A percentile compares a stretch with the other conserved stretches of the same genome.
These are phyloP conservation scores for Metschnikowia colocasiae DNA, from an alignment of 805 yeast species.

Conservation along the genomic window DNA sequence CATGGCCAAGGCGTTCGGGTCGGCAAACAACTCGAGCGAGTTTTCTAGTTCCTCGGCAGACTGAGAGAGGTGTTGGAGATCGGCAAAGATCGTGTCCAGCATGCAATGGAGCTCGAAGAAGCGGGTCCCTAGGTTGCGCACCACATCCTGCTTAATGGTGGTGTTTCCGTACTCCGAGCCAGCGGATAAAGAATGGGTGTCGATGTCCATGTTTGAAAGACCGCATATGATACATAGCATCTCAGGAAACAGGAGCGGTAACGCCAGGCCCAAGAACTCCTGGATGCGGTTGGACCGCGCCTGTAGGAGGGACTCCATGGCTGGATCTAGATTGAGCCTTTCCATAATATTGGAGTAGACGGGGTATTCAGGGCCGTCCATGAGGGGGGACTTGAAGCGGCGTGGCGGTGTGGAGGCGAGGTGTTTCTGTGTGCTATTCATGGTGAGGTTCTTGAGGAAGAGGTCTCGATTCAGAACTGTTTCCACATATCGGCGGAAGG, in stretches of 20 bases:
- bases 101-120: conserved; percentile 23
- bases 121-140: conserved; percentile 27
- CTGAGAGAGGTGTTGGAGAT: conserved; percentile 27
- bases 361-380: not conserved
- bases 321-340: conserved; percentile 9
- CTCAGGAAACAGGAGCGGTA: conserved; percentile 26
- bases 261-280: conserved; percentile 24
- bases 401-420: not conserved
- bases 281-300: conserved; percentile 20
- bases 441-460: conserved; percentile 12
- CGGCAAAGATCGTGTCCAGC: conserved; percentile 28
- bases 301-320: conserved; percentile 8
- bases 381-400: not conserved
- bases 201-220: conserved; percentile 20
- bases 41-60: conserved; percentile 26
- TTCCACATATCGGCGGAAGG: conserved; percentile 8
- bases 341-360: conserved; percentile 10
- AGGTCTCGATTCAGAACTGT: conserved; percentile 25
- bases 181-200: conserved; percentile 7
- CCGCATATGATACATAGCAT: conserved; percentile 29
- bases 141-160: conserved; percentile 12
- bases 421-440: conserved; percentile 14
- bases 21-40: conserved; percentile 21
- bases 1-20: conserved; percentile 19
- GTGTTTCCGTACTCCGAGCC: conserved; percentile 9